Percentiles rank a stretch among this genome's conserved stretches.
Conservation (phyloP, 352 stramenopile genomes). For the Phytopythium litorale region DNA sequence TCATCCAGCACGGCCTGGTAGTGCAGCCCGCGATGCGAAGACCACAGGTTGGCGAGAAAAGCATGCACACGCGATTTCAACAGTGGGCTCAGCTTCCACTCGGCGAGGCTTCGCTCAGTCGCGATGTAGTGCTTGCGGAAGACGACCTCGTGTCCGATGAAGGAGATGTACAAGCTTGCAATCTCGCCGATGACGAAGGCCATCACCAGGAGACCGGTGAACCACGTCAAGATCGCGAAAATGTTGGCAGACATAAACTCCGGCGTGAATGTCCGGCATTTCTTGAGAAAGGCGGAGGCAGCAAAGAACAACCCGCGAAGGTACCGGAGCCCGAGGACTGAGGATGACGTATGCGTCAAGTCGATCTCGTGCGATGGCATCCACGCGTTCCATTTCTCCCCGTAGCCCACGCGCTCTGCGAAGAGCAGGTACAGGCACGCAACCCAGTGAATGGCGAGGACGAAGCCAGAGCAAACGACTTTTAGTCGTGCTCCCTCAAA, state of each 20-base stretch:
- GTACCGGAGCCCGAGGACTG: conserved; percentile 29
- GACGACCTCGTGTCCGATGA: conserved; percentile 54
- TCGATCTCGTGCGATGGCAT: conserved; percentile 28
- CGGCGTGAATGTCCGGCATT: conserved; percentile 31
- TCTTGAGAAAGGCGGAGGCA: conserved; percentile 61
- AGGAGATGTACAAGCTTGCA: conserved; percentile 64
- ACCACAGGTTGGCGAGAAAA: conserved; percentile 56
- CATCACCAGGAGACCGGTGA: conserved; percentile 47
- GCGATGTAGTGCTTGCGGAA: conserved; percentile 68
- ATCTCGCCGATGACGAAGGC: conserved; percentile 73
- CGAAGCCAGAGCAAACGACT: conserved; percentile 36
- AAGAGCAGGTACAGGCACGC: conserved; percentile 44
- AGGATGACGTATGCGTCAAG: conserved; percentile 27
- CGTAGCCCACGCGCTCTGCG: conserved; percentile 32
- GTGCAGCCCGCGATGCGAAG: conserved; percentile 42
- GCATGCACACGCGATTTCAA: conserved; percentile 40
- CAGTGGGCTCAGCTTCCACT: conserved; percentile 33
- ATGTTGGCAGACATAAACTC: conserved; percentile 26
- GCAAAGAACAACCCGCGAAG: conserved; percentile 53
- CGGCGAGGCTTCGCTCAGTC: conserved; percentile 39
- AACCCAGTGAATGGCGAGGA: conserved; percentile 48
- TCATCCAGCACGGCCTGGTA: conserved; percentile 53
- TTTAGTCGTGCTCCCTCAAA: conserved; percentile 38
- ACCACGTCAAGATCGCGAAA: conserved; percentile 56
- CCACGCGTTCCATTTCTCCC: conserved; percentile 51